A percentile compares a stretch with the other conserved stretches of the same genome.
phyloP scores from a whole-genome alignment of 2,329 filamentous ascomycete genomes.

The Ophiocordyceps camponoti-rufipedis region DNA sequence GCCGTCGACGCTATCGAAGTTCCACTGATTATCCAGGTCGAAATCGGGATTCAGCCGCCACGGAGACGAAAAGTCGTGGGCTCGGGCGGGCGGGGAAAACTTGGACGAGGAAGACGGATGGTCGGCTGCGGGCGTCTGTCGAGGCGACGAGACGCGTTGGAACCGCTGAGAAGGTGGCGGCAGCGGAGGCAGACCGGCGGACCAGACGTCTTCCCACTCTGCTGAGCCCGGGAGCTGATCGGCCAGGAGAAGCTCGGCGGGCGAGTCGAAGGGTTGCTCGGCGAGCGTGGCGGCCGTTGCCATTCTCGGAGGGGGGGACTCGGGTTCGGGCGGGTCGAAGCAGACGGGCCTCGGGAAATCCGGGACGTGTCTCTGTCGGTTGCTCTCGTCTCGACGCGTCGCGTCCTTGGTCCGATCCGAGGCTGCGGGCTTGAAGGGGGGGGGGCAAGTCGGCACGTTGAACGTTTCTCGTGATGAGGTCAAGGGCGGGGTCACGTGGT shows the following conservation, averaged over 20 bases:
- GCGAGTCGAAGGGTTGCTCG: neutral
- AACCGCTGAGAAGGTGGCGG: neutral
- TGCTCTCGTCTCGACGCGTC: too few species aligned
- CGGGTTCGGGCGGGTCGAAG: too few species aligned
- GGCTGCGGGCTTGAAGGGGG: too few species aligned
- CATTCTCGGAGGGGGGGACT: neutral
- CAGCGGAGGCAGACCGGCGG: neutral
- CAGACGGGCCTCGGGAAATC: too few species aligned
- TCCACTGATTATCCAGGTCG: constrained; percentile 2
- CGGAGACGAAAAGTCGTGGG: neutral
- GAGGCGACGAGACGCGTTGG: neutral
- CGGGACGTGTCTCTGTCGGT: too few species aligned
- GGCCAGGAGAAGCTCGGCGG: neutral
- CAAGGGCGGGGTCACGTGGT: too few species aligned
- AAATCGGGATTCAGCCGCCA: neutral
- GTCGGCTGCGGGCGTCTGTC: neutral
- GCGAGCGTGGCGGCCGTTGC: neutral
- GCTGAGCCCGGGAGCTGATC: neutral
- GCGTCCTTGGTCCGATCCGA: too few species aligned
- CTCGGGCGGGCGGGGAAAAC: neutral
- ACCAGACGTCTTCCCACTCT: neutral
- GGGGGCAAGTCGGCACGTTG: too few species aligned
- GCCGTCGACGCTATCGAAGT: constrained; percentile 2
- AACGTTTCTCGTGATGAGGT: too few species aligned
- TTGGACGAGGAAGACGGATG: neutral